A percentile compares a stretch with the other conserved stretches of the same genome.
Evolutionary conservation across 2,329 filamentous ascomycete genomes (phyloP).

Genomic region (Aciculosporium take): DNA sequence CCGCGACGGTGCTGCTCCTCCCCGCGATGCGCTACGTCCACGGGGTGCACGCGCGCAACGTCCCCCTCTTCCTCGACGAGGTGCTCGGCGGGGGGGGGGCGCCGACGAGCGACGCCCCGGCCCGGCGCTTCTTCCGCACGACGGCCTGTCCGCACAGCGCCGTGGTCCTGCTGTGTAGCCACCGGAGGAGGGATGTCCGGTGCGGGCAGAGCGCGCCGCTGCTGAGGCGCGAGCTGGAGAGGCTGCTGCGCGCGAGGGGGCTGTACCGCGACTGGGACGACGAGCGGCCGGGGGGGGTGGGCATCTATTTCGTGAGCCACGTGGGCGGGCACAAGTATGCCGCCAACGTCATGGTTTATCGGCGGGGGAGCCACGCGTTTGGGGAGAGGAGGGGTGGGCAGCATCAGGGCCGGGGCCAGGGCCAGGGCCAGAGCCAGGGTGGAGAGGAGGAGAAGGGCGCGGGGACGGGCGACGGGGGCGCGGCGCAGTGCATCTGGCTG

Average conservation of each 20-base stretch:
- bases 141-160: slow-evolving; percentile 63
- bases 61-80: slow-evolving; percentile 54
- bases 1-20: slow-evolving; percentile 70
- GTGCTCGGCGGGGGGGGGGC: slow-evolving; percentile 54
- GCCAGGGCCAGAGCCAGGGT: too few relatives aligned
- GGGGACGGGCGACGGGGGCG: slow-evolving; percentile 34
- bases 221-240: slow-evolving; percentile 74
- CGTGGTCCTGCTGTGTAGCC: slow-evolving; percentile 85
- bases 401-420: too few relatives aligned
- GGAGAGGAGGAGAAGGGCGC: too few relatives aligned
- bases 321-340: slow-evolving; percentile 94
- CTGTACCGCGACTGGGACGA: slow-evolving; percentile 81
- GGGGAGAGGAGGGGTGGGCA: too few relatives aligned
- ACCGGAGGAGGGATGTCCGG: slow-evolving; percentile 83
- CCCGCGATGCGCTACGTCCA: slow-evolving; percentile 74
- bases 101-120: slow-evolving; percentile 59
- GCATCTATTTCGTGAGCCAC: slow-evolving; percentile 92
- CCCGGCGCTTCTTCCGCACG: slow-evolving; percentile 24
- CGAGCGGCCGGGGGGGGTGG: slow-evolving; percentile 77
- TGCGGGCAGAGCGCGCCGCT: slow-evolving; percentile 90
- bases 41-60: slow-evolving; percentile 63
- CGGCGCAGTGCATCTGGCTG: slow-evolving; percentile 85
- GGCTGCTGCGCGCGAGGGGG: slow-evolving; percentile 72
- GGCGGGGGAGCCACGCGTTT: slow-evolving; percentile 46
- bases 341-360: slow-evolving; percentile 88